Base-by-base conservation (phyloP, 2,329 filamentous ascomycete species). In the Colletotrichum sp. region DNA sequence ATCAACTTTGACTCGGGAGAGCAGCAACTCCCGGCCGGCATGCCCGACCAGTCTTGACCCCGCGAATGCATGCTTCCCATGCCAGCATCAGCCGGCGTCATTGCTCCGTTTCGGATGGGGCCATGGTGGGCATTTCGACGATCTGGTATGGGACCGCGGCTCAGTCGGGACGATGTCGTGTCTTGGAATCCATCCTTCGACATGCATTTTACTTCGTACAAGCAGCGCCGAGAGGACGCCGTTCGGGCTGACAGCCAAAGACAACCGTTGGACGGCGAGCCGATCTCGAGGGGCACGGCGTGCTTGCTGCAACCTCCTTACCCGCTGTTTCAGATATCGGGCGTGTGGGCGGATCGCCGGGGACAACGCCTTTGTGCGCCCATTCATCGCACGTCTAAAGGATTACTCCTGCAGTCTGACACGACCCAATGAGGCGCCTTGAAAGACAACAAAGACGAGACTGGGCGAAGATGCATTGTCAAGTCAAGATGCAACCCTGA, bases 271-370 rank as follows among this genome's bases (percentile, higher is more conserved):
- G 21, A 30, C 64, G 28, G 62, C 28, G 44, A 68, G 63, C 26
- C 55, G 55, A 76, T 73, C 63, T 39, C 34, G 69, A n/a, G 30
- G 62, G 63, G 57, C 64, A 73, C 57, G 66, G 69, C 69, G 59
- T 67, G 60, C 44, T n/a, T 59, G 63, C 73, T 68, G 73, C 69
- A 64, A 63, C 63, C 73, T 64, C 57, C 73, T 72, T 72, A 64
- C 63, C 73, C 69, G 64, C 73, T 76, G 73, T 76, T 76, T 76
- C 73, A 76, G 64, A 76, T 73, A 64, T 59, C 57, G 69, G 62
- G 73, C 44, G 32, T 49, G 69, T 75, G 73, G 73, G 69, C 73
- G 69, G 69, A 63, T 72, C 69, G 63, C 34, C 57, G 68, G 36
- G n/a, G 69, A 39, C 69, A 57, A 34, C 69, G 70, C 49, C 73